phyloP scores from a whole-genome alignment of 2,329 filamentous ascomycete genomes.

The Ophiostoma angusticollis region DNA sequence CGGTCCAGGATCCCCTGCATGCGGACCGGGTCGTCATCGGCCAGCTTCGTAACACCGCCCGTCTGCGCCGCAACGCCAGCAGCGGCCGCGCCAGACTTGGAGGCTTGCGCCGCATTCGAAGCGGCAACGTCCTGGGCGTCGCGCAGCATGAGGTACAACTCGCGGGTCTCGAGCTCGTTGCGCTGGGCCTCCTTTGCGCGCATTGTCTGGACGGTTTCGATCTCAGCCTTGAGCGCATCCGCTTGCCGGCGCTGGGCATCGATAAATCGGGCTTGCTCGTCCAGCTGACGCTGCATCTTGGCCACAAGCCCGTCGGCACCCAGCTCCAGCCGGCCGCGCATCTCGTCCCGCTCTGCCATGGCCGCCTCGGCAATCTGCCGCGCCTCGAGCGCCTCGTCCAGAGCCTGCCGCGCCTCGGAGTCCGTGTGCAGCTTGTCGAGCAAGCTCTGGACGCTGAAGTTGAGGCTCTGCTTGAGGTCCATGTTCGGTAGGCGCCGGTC shows the following conservation, averaged over 20 bases:
- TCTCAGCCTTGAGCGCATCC: slow-evolving; percentile 76
- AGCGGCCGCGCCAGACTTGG: slow-evolving; percentile 6
- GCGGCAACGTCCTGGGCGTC: slow-evolving; percentile 95
- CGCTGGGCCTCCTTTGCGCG: slow-evolving; percentile 84
- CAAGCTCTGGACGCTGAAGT: slow-evolving; percentile 91
- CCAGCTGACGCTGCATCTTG: slow-evolving; percentile 86
- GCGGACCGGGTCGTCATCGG: slow-evolving; percentile 54
- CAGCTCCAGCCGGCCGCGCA: slow-evolving; percentile 75
- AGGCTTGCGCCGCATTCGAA: slow-evolving; percentile 55
- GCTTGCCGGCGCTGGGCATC: slow-evolving; percentile 77
- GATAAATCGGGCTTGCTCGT: slow-evolving; percentile 83
- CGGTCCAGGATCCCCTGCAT: slow-evolving; percentile 91
- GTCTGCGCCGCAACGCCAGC: not conserved
- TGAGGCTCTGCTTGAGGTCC: slow-evolving; percentile 94
- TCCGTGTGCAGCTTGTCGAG: slow-evolving; percentile 95
- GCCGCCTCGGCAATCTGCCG: slow-evolving; percentile 90
- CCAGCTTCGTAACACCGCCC: slow-evolving; percentile 37
- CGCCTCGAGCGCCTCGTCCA: slow-evolving; percentile 82
- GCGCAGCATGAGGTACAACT: slow-evolving; percentile 94
- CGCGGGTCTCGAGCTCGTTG: slow-evolving; percentile 89
- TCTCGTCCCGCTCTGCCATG: slow-evolving; percentile 91
- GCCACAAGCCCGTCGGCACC: slow-evolving; percentile 88
- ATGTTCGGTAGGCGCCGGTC: slow-evolving; percentile 89
- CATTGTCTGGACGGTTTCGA: slow-evolving; percentile 74
- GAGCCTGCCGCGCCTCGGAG: slow-evolving; percentile 80